Conservation (phyloP, 2,329 filamentous ascomycete genomes). For the Alternaria gaisen region DNA sequence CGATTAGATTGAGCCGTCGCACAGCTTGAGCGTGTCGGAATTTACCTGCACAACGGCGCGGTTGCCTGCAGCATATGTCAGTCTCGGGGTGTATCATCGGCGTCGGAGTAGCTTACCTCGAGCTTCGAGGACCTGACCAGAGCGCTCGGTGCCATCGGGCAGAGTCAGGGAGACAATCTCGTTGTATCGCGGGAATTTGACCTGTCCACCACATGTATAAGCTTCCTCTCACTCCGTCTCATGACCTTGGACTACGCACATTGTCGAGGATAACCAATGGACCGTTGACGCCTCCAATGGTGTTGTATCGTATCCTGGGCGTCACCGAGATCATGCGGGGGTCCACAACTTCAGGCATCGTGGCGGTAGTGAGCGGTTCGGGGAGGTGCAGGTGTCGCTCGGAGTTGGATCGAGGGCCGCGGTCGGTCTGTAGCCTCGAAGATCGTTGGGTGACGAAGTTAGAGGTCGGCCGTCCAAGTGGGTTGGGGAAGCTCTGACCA, state of each 20-base stretch:
- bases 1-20: slow-evolving; percentile 31
- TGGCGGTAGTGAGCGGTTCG: slow-evolving; percentile 37
- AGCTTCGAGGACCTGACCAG: slow-evolving; percentile 96
- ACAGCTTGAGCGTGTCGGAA: neutral
- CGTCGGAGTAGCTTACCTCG: slow-evolving; percentile 70
- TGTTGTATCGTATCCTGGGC: slow-evolving; percentile 92
- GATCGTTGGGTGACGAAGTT: slow-evolving; percentile 34
- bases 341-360: slow-evolving; percentile 53
- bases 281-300: slow-evolving; percentile 96
- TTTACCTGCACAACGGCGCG: slow-evolving; percentile 92
- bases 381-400: slow-evolving; percentile 29
- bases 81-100: slow-evolving; percentile 8
- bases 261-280: slow-evolving; percentile 97
- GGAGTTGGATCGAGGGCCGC: slow-evolving; percentile 25
- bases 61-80: slow-evolving; percentile 68
- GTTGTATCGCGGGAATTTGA: slow-evolving; percentile 97
- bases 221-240: slow-evolving; percentile 20
- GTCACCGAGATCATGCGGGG: slow-evolving; percentile 66
- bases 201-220: slow-evolving; percentile 61
- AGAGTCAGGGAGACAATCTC: slow-evolving; percentile 97
- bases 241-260: slow-evolving; percentile 63
- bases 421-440: slow-evolving; percentile 28
- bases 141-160: slow-evolving; percentile 91
- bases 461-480: slow-evolving; percentile 34
- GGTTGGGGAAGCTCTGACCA: slow-evolving; percentile 39